Conservation (phyloP, 2,329 filamentous ascomycete genomes). For the Stagonosporopsis tanaceti region DNA sequence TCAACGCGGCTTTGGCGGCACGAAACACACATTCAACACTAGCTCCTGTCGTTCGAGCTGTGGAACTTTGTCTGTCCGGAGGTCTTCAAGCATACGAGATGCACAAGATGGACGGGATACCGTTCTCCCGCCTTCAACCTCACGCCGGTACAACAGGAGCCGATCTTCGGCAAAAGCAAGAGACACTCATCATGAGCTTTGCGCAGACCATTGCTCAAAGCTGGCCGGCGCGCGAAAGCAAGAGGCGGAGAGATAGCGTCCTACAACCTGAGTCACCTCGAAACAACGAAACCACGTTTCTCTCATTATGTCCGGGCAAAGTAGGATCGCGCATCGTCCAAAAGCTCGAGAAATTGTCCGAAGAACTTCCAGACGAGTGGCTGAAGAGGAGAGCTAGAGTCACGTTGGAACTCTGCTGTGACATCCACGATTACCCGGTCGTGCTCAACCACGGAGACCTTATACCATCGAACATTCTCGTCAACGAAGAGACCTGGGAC, state of each 20-base stretch:
- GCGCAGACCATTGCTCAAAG: conserved; percentile 37
- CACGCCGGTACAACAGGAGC: conserved; percentile 5
- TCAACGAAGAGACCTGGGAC: conserved; percentile 54
- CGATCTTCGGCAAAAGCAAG: conserved; percentile 20
- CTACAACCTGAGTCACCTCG: conserved; percentile 32
- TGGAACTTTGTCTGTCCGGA: conserved; percentile 21
- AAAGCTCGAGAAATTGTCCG: conserved; percentile 36
- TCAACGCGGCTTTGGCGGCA: conserved; percentile 31
- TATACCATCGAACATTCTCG: conserved; percentile 65
- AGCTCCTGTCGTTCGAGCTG: conserved; percentile 28
- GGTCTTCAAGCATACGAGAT: conserved; percentile 37
- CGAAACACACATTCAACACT: conserved; percentile 28
- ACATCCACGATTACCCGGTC: conserved; percentile 62
- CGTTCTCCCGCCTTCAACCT: conserved; percentile 28
- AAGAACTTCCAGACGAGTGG: conserved; percentile 32
- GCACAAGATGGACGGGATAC: conserved; percentile 33
- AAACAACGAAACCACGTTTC: conserved; percentile 9
- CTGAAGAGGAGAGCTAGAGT: conserved; percentile 29
- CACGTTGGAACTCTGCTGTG: conserved; percentile 51
- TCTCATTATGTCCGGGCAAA: conserved; percentile 36
- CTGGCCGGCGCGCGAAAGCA: conserved; percentile 22
- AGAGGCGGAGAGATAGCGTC: conserved; percentile 8
- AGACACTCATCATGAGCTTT: conserved; percentile 38
- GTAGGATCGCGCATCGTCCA: conserved; percentile 38
- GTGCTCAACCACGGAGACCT: conserved; percentile 69